Evolutionary conservation across 2,329 filamentous ascomycete species (phyloP).

Genomic region (Penicillium sumatraense): DNA sequence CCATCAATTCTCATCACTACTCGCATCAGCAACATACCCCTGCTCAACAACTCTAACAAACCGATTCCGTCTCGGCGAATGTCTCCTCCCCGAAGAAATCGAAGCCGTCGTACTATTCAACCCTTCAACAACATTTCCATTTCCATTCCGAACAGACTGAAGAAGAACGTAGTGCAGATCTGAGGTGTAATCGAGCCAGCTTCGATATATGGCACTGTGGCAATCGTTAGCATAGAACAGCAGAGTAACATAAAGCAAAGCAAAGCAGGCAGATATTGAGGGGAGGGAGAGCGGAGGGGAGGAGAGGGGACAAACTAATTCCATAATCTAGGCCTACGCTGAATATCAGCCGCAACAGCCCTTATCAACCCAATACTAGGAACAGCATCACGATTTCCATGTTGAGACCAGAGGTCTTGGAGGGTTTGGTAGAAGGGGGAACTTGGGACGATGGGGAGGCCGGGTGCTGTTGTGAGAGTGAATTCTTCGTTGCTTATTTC

Average conservation of each 20-base stretch:
- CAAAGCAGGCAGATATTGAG: not conserved
- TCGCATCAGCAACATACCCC: not conserved
- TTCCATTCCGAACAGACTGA: not conserved
- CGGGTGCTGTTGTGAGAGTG: not conserved
- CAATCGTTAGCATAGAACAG: not conserved
- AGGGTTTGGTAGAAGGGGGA: conserved; percentile 2
- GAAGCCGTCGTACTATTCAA: not conserved
- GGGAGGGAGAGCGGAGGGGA: not conserved
- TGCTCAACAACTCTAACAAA: not conserved
- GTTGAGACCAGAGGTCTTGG: not conserved
- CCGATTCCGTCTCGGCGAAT: not conserved
- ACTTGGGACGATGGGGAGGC: not conserved
- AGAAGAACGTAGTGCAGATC: not conserved
- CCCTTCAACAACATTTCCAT: not conserved
- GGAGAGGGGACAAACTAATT: not conserved
- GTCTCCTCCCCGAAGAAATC: not conserved
- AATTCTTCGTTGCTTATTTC: not conserved
- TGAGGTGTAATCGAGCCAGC: not conserved
- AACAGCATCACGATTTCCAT: not conserved
- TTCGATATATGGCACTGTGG: not conserved
- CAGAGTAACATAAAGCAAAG: too few relatives aligned
- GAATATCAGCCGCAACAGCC: not conserved
- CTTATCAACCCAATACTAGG: not conserved
- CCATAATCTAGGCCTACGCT: not conserved
- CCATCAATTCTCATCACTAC: not conserved